These are phyloP conservation scores for Daldinia eschscholtzii DNA, from an alignment of 2,329 filamentous ascomycete genomes.

Conservation along the genomic window DNA sequence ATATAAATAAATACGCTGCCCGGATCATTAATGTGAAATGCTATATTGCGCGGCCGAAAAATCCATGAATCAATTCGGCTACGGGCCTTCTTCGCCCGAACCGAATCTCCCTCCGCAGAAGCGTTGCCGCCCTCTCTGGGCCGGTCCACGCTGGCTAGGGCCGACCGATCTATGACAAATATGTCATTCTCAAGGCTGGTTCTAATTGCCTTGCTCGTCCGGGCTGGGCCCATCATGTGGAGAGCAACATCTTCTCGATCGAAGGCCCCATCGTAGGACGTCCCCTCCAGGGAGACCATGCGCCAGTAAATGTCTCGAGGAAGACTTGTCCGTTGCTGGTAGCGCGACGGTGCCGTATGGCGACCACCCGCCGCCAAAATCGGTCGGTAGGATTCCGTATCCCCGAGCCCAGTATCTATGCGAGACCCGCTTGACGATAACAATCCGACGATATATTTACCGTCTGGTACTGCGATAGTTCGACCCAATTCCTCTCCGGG, in stretches of 20 bases:
- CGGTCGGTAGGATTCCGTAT: no score
- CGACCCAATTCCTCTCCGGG: background rate
- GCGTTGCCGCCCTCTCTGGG: background rate
- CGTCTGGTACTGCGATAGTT: background rate
- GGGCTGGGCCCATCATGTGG: background rate
- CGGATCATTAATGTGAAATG: constrained; percentile 1
- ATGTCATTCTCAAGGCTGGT: background rate
- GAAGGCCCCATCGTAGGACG: background rate
- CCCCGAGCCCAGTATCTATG: background rate
- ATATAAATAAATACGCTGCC: background rate
- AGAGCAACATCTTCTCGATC: no score
- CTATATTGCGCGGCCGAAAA: background rate
- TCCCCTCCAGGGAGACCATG: background rate
- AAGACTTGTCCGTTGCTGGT: background rate
- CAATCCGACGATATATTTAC: background rate
- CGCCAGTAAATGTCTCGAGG: background rate
- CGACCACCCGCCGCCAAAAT: background rate
- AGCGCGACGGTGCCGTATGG: background rate
- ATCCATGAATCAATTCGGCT: background rate
- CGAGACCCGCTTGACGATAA: background rate
- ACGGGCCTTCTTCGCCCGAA: background rate
- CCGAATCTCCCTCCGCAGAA: background rate
- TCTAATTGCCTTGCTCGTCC: rapidly evolving
- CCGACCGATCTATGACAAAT: constrained; percentile 4
- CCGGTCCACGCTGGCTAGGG: background rate